Percentiles rank a stretch among this genome's conserved stretches.
These are phyloP conservation scores for Arabidopsis suecica DNA, from an alignment of 345 rosid species.

Conservation along the genomic window DNA sequence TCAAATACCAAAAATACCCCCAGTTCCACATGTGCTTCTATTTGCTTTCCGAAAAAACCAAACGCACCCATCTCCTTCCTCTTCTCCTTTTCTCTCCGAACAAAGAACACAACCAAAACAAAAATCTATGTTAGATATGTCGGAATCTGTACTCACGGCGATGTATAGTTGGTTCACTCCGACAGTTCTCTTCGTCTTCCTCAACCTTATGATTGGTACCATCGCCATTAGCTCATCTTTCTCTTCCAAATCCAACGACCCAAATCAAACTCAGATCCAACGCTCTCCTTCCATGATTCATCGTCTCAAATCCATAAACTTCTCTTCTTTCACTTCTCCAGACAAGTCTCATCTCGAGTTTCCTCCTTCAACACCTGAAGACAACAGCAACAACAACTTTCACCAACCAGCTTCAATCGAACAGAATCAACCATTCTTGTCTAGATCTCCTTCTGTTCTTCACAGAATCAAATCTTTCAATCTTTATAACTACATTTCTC, in stretches of 20 bases:
- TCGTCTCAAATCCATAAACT: conserved; percentile 70
- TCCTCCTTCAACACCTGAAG: conserved; percentile 38
- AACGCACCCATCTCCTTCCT: background rate
- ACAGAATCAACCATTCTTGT: conserved; percentile 39
- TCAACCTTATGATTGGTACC: conserved; percentile 77
- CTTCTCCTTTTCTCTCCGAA: background rate
- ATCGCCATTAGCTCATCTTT: conserved; percentile 64
- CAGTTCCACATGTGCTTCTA: conserved; percentile 11
- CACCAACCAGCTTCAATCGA: conserved; percentile 39
- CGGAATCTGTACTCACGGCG: conserved; percentile 66
- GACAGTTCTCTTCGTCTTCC: conserved; percentile 70
- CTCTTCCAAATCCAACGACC: conserved; percentile 48
- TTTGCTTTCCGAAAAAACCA: conserved; percentile 4
- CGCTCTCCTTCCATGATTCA: conserved; percentile 77
- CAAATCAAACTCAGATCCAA: conserved; percentile 40
- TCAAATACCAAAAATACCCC: conserved; percentile 18
- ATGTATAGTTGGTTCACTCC: conserved; percentile 85
- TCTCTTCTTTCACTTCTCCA: conserved; percentile 51
- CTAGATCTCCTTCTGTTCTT: conserved; percentile 75
- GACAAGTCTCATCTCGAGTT: conserved; percentile 51
- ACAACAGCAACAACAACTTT: conserved; percentile 3
- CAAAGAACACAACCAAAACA: background rate
- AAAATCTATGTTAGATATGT: conserved; percentile 52
- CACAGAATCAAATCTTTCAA: conserved; percentile 70
- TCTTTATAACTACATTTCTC: conserved; percentile 59